A percentile compares a stretch with the other conserved stretches of the same genome.
These are phyloP conservation scores for Avicennia marina DNA, from an alignment of 257 asterid species.

Conservation along the genomic window DNA sequence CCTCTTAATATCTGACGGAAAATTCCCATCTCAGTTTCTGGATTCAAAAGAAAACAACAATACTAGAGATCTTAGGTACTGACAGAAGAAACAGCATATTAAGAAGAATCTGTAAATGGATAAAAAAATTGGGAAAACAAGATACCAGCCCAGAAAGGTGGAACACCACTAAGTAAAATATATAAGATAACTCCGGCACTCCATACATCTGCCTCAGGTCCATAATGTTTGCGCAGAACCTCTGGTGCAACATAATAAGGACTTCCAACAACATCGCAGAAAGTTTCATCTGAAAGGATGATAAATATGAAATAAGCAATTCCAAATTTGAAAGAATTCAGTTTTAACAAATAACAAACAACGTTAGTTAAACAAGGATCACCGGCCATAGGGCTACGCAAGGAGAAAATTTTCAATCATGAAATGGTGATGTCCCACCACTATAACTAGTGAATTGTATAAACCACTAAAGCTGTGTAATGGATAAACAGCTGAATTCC, in stretches of 20 bases:
- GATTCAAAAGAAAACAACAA: constrained; percentile 23
- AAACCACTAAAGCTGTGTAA: too few species aligned
- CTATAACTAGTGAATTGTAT: background rate
- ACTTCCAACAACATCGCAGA: constrained; percentile 88
- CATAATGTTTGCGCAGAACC: constrained; percentile 84
- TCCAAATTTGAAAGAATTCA: background rate
- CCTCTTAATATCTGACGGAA: constrained; percentile 81
- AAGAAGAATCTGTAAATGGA: background rate
- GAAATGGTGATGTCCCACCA: background rate
- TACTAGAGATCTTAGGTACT: constrained; percentile 12
- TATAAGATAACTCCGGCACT: constrained; percentile 93
- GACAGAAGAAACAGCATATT: background rate
- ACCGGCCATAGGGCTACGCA: background rate
- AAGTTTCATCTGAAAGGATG: constrained; percentile 56
- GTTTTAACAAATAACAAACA: background rate
- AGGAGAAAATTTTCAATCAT: background rate
- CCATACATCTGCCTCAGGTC: constrained; percentile 95
- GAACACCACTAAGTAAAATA: constrained; percentile 91
- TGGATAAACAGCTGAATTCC: too few species aligned
- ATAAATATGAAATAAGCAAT: constrained; percentile 5
- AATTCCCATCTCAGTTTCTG: constrained; percentile 97
- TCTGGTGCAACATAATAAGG: constrained; percentile 97
- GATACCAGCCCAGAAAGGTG: constrained; percentile 94
- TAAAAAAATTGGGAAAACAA: constrained; percentile 2
- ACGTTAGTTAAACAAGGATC: background rate